Conservation (phyloP, 768 basidiomycete species). For the Collybiopsis confluens region DNA sequence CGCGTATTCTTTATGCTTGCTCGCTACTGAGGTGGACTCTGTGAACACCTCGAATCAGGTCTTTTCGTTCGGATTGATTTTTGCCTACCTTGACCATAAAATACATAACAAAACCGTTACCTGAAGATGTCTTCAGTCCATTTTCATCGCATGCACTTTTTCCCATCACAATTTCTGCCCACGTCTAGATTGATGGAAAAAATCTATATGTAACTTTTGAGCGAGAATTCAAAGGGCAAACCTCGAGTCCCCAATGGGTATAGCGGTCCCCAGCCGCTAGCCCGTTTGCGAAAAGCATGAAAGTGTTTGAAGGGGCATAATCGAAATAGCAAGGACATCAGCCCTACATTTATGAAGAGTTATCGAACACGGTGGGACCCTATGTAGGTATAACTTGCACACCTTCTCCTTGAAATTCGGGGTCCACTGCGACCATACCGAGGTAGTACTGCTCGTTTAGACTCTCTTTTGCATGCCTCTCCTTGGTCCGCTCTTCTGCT, state of each 20-base stretch:
- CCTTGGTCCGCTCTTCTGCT: constrained; percentile 16
- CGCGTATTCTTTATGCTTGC: too few relatives aligned
- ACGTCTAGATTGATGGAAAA: too few relatives aligned
- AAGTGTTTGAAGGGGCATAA: constrained; percentile 18
- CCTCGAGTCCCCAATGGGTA: constrained; percentile 26
- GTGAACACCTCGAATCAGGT: too few relatives aligned
- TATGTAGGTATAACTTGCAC: not conserved
- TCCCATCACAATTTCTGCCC: too few relatives aligned
- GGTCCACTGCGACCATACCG: constrained; percentile 21
- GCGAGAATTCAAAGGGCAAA: not conserved
- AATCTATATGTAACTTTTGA: too few relatives aligned
- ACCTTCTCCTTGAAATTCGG: constrained; percentile 26
- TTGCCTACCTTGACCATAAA: too few relatives aligned
- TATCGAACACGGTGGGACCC: not conserved
- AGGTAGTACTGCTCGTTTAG: constrained; percentile 27
- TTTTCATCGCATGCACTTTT: too few relatives aligned
- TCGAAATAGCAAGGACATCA: constrained; percentile 23
- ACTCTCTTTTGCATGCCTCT: constrained; percentile 11
- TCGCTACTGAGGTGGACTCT: too few relatives aligned
- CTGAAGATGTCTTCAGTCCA: too few relatives aligned
- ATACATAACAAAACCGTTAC: too few relatives aligned
- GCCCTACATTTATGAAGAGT: constrained; percentile 14
- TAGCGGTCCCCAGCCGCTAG: constrained; percentile 25
- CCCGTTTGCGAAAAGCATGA: constrained; percentile 25
- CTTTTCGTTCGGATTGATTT: too few relatives aligned